Evolutionary conservation across 192 early-diverging fungal genomes (phyloP).

Genomic region (Coemansia sp.): DNA sequence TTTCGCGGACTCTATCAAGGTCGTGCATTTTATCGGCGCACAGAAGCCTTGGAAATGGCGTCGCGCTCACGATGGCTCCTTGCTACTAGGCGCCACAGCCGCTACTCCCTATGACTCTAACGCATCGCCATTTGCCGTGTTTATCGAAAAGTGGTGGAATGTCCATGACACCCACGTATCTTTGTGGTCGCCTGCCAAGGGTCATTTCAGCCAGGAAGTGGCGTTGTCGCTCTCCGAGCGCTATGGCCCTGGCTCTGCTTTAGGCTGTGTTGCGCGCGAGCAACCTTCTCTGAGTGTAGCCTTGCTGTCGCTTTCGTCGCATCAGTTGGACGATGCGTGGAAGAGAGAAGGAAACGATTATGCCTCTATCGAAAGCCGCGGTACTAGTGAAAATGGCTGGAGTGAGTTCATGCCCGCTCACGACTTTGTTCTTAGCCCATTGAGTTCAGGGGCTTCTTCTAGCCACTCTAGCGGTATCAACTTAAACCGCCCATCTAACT

Average conservation of each 20-base stretch:
- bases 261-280: constrained; percentile 1
- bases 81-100: constrained; percentile 30
- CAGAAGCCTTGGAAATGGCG: constrained; percentile 81
- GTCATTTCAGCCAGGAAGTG: constrained; percentile 14
- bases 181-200: constrained; percentile 29
- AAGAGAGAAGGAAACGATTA: constrained; percentile 22
- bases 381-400: constrained; percentile 25
- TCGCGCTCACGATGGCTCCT: constrained; percentile 26
- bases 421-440: constrained; percentile 37
- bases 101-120: constrained; percentile 11
- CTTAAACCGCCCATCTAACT: neutral
- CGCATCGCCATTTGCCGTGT: constrained; percentile 33
- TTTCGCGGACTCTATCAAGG: constrained; percentile 68
- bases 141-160: constrained; percentile 76
- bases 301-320: constrained; percentile 1
- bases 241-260: neutral
- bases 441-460: neutral
- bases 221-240: constrained; percentile 20
- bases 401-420: constrained; percentile 41
- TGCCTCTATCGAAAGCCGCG: constrained; percentile 8
- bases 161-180: constrained; percentile 62
- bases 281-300: neutral
- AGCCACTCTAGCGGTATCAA: constrained; percentile 2
- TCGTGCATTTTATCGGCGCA: constrained; percentile 88
- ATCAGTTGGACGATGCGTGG: constrained; percentile 40